Evolutionary conservation across 345 rosid genomes (phyloP), one percentile per base, ranked within the genome.

Genomic region (Triadica sebifera): DNA sequence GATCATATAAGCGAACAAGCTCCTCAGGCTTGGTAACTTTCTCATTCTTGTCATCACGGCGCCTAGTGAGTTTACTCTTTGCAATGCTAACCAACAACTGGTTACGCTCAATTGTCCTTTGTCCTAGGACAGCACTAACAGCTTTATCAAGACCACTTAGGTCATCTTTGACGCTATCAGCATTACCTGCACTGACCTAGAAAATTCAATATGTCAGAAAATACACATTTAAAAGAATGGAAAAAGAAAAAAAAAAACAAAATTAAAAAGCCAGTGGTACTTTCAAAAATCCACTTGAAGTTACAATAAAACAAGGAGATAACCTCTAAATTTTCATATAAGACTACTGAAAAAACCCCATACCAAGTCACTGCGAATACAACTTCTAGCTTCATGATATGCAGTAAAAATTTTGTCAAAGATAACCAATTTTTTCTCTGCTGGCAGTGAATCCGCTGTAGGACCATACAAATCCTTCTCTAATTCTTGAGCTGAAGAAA

Each of bases 121-220:
- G 93, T 75, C 97, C 97, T 77, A 96, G 82, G 71, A 90, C 86
- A 76, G 98, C 96, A 79, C 90, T 84, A 70, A 93, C 96, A 85
- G 99, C 98, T 87, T 96, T 93, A 82, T 96, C 97, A 80, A 96
- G 94, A 71, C 98, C 99, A 82, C 87, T 87, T 75, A 95, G 83
- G 69, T 95, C 96, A 77, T 95, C 99, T 83, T 93, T 95, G 70
- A 91, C 93, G 68, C 85, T 85, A 75, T 91, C 99, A 74, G 96
- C 90, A 89, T 85, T 91, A 61, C 99, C 99, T 51, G 98, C 97
- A 89, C 86, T 88, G 77, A 69, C 92, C 99, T 96, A 85, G 56
- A 84, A 77, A 62, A 57, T 46, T 69, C 11, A 22, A 24, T 34
- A 79, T 34, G 72, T 74, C 74, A 79, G 50, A 59, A 78, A 74